phyloP scores from a whole-genome alignment of 108 stramenopile genomes.

The Fragilaria crotonensis region DNA sequence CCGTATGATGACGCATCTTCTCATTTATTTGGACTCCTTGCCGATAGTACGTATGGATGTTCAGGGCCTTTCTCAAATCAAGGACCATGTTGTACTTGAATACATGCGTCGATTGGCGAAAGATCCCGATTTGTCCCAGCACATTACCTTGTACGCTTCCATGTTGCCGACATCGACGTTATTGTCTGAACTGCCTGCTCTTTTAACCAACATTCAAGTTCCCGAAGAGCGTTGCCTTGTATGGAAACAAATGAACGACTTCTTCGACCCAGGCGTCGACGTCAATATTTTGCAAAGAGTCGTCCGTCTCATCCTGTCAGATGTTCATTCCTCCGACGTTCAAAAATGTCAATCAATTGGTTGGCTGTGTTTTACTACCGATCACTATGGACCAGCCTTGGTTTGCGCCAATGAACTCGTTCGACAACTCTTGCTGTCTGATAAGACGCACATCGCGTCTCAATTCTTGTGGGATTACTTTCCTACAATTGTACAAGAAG shows the following conservation, averaged over 20 bases:
- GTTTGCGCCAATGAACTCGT: slow-evolving; percentile 63
- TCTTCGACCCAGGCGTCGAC: slow-evolving; percentile 37
- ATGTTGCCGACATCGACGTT: slow-evolving; percentile 43
- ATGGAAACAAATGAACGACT: slow-evolving; percentile 46
- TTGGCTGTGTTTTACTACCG: slow-evolving; percentile 55
- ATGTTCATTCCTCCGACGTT: slow-evolving; percentile 13
- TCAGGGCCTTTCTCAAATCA: slow-evolving; percentile 10
- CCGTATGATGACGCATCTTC: slow-evolving; percentile 45
- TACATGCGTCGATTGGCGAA: slow-evolving; percentile 35
- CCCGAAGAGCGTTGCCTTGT: slow-evolving; percentile 44
- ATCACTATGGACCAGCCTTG: slow-evolving; percentile 56
- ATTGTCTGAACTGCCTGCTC: slow-evolving; percentile 38
- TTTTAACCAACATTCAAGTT: slow-evolving; percentile 36
- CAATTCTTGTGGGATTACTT: slow-evolving; percentile 25
- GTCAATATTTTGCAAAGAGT: slow-evolving; percentile 36
- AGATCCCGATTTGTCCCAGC: slow-evolving; percentile 46
- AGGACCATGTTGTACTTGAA: slow-evolving; percentile 25
- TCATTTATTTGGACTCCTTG: slow-evolving; percentile 42
- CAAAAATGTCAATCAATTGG: slow-evolving; percentile 48
- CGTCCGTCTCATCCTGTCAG: slow-evolving; percentile 22
- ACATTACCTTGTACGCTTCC: slow-evolving; percentile 59
- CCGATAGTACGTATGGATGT: slow-evolving; percentile 16
- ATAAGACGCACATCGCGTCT: slow-evolving; percentile 25
- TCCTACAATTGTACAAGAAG: slow-evolving; percentile 9
- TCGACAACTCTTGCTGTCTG: slow-evolving; percentile 48